Conservation (phyloP, 257 asterid genomes). For the Penstemon barbatus region DNA sequence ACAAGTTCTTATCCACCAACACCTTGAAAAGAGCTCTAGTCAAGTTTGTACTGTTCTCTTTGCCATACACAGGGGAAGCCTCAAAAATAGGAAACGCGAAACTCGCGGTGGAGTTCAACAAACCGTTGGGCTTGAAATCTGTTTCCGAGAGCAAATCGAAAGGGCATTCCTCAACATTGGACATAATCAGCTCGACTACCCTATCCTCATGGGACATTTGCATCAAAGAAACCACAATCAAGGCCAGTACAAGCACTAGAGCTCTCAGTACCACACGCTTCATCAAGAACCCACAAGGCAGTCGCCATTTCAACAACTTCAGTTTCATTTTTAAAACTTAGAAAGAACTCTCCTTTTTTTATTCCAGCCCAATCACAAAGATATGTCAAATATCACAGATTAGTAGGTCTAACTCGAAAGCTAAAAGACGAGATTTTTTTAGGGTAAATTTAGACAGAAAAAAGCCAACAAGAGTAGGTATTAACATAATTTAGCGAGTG, state of each 20-base stretch:
- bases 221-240: conserved; percentile 47
- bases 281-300: conserved; percentile 49
- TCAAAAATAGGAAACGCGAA: conserved; percentile 31
- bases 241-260: conserved; percentile 50
- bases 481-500: conserved; percentile 59
- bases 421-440: conserved; percentile 22
- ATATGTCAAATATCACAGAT: conserved; percentile 27
- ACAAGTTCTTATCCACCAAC: conserved; percentile 55
- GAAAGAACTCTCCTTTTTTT: conserved; percentile 3
- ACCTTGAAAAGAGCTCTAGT: conserved; percentile 49
- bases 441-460: conserved; percentile 19
- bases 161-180: conserved; percentile 50
- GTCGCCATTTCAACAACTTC: conserved; percentile 51
- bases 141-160: conserved; percentile 39
- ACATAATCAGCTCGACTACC: conserved; percentile 36
- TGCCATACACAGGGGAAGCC: conserved; percentile 22
- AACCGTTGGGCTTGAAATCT: conserved; percentile 34
- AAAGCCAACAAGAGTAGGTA: conserved; percentile 25
- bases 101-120: conserved; percentile 30
- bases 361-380: conserved; percentile 16
- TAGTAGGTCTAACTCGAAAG: conserved; percentile 38
- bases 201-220: conserved; percentile 51
- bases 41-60: conserved; percentile 41
- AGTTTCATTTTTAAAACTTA: conserved; percentile 39
- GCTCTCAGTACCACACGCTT: conserved; percentile 59